Percentiles rank a stretch among this genome's conserved stretches.
Conservation (phyloP, 768 basidiomycete species). For the Psilocybe subaeruginosa region DNA sequence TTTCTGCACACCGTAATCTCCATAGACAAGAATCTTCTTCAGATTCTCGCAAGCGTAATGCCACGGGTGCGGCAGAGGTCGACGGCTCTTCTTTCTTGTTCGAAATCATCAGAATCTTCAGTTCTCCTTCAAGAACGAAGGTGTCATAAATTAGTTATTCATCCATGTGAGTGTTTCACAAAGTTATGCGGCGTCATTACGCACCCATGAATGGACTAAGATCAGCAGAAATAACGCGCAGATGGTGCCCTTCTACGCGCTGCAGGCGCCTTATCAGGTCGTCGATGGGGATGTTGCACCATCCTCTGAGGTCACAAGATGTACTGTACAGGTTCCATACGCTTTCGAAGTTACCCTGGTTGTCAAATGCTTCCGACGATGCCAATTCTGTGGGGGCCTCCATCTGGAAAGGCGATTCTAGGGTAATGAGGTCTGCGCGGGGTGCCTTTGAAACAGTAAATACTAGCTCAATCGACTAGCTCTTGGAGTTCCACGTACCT, state of each 20-base stretch:
- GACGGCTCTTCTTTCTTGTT: conserved; percentile 12
- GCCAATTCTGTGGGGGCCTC: conserved; percentile 38
- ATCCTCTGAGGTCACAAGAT: conserved; percentile 55
- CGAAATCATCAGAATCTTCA: conserved; percentile 57
- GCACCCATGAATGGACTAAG: conserved; percentile 64
- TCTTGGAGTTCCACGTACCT: conserved; percentile 10
- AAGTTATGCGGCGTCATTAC: conserved; percentile 13
- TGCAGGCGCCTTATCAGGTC: conserved; percentile 57
- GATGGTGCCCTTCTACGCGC: conserved; percentile 38
- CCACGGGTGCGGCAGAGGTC: conserved; percentile 27
- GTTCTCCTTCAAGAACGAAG: conserved; percentile 50
- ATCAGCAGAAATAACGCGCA: conserved; percentile 58
- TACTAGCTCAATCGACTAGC: not conserved
- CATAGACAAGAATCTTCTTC: conserved; percentile 77
- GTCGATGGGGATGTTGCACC: conserved; percentile 65
- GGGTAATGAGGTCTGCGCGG: conserved; percentile 65
- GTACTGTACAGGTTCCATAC: conserved; percentile 59
- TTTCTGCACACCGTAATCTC: conserved; percentile 61
- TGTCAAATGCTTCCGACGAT: conserved; percentile 4
- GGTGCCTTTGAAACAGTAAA: conserved; percentile 26
- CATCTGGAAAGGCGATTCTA: conserved; percentile 71
- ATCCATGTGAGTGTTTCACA: not conserved
- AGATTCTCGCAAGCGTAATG: conserved; percentile 60
- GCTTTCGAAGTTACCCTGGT: conserved; percentile 46
- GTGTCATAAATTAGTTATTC: not conserved